Evolutionary conservation across 2,329 filamentous ascomycete genomes (phyloP), one percentile per base, ranked within the genome.

Genomic region (Epichloe coenophiala): DNA sequence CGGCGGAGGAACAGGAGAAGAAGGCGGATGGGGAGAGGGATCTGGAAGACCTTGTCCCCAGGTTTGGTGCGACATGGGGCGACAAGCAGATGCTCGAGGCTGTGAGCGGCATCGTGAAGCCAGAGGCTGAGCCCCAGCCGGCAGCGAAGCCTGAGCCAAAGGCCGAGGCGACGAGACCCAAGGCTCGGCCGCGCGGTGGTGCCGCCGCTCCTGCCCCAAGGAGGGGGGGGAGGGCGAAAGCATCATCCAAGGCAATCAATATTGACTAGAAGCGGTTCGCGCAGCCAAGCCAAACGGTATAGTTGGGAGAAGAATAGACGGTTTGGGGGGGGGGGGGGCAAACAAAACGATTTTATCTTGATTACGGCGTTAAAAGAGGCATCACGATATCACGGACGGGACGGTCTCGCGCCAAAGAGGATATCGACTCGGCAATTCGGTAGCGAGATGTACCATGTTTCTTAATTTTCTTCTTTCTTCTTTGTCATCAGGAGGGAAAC

Each of bases 61-160:
- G 56, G 38, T 63, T 75, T 42, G 62, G 59, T 45, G 66, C 67
- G 1, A 64, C 61, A 27, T 76, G 73, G 73, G 65, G 62, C 5
- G 70, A 72, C 35, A 63, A 67, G 37, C 64, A 72, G 53, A 61
- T 74, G 43, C 62, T 75, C 50, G 66, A 71, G 58, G 70, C 71
- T 8, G 67, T 75, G 15, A 73, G 70, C 51, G 71, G 70, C 5
- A 70, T 73, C 45, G 60, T 61, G 55, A 67, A 66, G 54, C 59
- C 62, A 1, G 64, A 64, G 3, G 56, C 57, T 0, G 51, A 58
- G 45, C 56, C 57, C 2, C 55, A 51, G 3, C 58, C 43, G 27
- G 1, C 27, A 2, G 51, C 53, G 31, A n/a, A 23, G n/a, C 48
- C 59, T 42, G 64, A 64, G 48, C 52, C 59, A 33, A 64, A 66